Conservation (phyloP, 2,329 filamentous ascomycete genomes). For the Monosporascus sp. region DNA sequence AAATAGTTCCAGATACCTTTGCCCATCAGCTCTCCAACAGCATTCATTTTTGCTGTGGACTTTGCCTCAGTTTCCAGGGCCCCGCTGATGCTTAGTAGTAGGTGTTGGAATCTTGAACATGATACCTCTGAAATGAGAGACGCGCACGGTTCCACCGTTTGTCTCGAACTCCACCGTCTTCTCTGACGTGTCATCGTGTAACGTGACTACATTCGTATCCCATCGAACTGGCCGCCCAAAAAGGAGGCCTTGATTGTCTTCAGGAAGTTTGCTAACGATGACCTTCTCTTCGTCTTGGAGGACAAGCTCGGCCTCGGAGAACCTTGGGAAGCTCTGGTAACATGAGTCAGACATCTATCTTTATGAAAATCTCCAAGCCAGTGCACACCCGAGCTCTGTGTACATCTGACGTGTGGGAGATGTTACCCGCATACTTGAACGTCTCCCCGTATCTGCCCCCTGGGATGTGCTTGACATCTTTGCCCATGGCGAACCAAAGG, state of each 20-base stretch:
- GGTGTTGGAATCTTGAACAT: neutral
- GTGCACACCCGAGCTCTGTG: neutral
- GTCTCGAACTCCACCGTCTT: neutral
- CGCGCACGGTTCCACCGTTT: neutral
- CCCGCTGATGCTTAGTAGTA: neutral
- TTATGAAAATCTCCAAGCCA: neutral
- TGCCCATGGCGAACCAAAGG: neutral
- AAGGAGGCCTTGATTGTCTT: neutral
- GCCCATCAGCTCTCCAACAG: neutral
- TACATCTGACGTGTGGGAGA: neutral
- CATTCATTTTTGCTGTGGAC: neutral
- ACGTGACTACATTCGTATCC: neutral
- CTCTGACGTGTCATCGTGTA: neutral
- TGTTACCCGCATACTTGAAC: neutral
- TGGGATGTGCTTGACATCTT: neutral
- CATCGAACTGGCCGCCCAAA: neutral
- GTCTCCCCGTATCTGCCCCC: neutral
- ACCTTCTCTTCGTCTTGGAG: neutral
- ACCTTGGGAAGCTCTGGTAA: neutral
- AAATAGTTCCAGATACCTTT: neutral
- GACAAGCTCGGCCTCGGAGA: neutral
- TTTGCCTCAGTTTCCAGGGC: neutral
- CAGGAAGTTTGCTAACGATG: neutral
- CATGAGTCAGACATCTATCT: neutral
- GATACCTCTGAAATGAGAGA: neutral